These are phyloP conservation scores for Myriosclerotinia duriaeana DNA, from an alignment of 2,329 filamentous ascomycete species.

Conservation along the genomic window DNA sequence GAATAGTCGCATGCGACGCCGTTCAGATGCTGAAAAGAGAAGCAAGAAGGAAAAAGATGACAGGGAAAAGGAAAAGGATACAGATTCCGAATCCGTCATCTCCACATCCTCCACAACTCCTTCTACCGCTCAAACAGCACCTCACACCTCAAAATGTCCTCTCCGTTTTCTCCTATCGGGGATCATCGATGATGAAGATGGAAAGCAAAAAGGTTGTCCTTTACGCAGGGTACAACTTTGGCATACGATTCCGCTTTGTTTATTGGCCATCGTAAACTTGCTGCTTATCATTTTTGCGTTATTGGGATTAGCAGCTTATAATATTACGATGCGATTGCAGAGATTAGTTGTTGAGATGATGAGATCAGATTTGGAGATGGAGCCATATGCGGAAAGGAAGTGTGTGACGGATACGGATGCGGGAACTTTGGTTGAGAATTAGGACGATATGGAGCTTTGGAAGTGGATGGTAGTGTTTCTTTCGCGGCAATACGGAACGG, in stretches of 20 bases:
- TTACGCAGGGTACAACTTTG: slow-evolving; percentile 36
- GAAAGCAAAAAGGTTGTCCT: slow-evolving; percentile 29
- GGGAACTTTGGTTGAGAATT: not conserved
- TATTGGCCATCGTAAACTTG: slow-evolving; percentile 36
- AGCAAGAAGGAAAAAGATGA: slow-evolving; percentile 34
- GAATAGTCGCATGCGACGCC: slow-evolving; percentile 32
- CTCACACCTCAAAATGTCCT: slow-evolving; percentile 33
- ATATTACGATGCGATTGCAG: slow-evolving; percentile 30
- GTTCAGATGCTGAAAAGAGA: slow-evolving; percentile 32
- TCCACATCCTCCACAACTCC: slow-evolving; percentile 27
- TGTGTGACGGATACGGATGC: slow-evolving; percentile 22
- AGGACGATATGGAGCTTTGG: not conserved
- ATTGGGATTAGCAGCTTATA: slow-evolving; percentile 35
- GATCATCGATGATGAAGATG: slow-evolving; percentile 31
- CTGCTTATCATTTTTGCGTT: slow-evolving; percentile 36
- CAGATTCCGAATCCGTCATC: slow-evolving; percentile 31
- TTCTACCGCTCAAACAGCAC: slow-evolving; percentile 20
- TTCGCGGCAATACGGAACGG: not conserved
- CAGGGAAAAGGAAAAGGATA: slow-evolving; percentile 34
- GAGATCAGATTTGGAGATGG: slow-evolving; percentile 26
- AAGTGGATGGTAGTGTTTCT: accelerated
- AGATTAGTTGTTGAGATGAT: slow-evolving; percentile 26
- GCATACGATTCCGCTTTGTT: slow-evolving; percentile 37
- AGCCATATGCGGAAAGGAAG: slow-evolving; percentile 25
- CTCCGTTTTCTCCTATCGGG: slow-evolving; percentile 34